Evolutionary conservation across 768 basidiomycete species (phyloP).

Genomic region (Amyloporia xantha): DNA sequence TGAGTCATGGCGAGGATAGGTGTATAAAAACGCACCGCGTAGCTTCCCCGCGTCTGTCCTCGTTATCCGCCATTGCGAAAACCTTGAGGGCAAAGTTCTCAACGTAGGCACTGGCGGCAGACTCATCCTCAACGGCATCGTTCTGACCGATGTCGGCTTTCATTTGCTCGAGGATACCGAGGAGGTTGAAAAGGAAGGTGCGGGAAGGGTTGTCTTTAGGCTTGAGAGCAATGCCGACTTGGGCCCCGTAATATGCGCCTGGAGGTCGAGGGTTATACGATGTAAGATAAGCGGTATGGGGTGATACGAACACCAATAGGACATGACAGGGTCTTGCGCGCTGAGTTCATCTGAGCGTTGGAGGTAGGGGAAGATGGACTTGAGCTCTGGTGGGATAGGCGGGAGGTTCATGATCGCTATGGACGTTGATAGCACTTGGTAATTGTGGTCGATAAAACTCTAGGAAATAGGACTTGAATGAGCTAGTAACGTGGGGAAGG

Average conservation of each 20-base stretch:
- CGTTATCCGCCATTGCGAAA: conserved; percentile 86
- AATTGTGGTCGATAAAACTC: too few relatives aligned
- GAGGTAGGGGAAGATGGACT: conserved; percentile 68
- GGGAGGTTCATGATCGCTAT: conserved; percentile 46
- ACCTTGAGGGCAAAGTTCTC: conserved; percentile 93
- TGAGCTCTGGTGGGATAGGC: conserved; percentile 54
- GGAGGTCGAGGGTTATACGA: conserved; percentile 7
- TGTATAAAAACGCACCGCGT: conserved; percentile 50
- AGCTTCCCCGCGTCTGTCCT: conserved; percentile 73
- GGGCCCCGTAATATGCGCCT: conserved; percentile 91
- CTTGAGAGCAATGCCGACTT: conserved; percentile 74
- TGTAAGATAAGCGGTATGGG: conserved; percentile 3
- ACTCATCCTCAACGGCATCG: conserved; percentile 79
- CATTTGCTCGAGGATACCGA: conserved; percentile 73
- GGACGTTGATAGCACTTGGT: too few relatives aligned
- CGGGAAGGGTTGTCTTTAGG: conserved; percentile 59
- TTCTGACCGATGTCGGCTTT: conserved; percentile 67
- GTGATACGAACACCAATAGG: conserved; percentile 85
- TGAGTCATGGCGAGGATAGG: background rate
- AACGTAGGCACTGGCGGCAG: conserved; percentile 80
- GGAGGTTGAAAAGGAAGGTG: conserved; percentile 63
- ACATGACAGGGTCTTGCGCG: conserved; percentile 75
- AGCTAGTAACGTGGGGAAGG: too few relatives aligned
- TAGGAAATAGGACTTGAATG: too few relatives aligned
- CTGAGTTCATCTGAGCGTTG: conserved; percentile 88